phyloP scores from a whole-genome alignment of 1,284 basidiomycete species.

The Ganoderma sinense region DNA sequence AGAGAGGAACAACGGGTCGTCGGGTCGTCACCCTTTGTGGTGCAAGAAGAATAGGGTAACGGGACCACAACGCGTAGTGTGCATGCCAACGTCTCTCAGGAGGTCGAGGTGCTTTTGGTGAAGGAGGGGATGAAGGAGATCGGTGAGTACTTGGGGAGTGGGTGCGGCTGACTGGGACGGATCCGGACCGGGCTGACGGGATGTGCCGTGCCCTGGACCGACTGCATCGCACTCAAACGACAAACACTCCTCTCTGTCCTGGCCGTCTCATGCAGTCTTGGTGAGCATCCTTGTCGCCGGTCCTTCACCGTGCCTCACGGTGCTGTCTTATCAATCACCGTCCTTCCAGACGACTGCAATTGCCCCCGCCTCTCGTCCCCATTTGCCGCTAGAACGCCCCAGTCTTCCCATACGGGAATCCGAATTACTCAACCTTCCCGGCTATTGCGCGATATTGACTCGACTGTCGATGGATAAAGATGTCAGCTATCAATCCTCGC shows the following conservation, averaged over 20 bases:
- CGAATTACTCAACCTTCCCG: slow-evolving; percentile 3
- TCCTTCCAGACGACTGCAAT: neutral
- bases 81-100: neutral
- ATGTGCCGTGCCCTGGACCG: neutral
- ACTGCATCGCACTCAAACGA: neutral
- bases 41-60: neutral
- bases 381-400: slow-evolving; percentile 4
- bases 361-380: neutral
- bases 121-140: neutral
- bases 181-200: neutral
- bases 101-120: neutral
- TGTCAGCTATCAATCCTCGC: slow-evolving; percentile 49
- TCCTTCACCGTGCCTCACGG: neutral
- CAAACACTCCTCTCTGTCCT: neutral
- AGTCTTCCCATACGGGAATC: slow-evolving; percentile 19
- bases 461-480: slow-evolving; percentile 29
- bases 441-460: slow-evolving; percentile 21
- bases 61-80: neutral
- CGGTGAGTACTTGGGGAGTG: too few species aligned
- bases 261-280: neutral
- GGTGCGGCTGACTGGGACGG: neutral
- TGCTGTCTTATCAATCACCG: neutral
- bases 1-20: too few species aligned
- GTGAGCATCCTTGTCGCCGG: neutral
- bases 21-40: neutral